These are phyloP conservation scores for Digitaria exilis DNA, from an alignment of 202 grass and related monocot genomes.

Conservation along the genomic window DNA sequence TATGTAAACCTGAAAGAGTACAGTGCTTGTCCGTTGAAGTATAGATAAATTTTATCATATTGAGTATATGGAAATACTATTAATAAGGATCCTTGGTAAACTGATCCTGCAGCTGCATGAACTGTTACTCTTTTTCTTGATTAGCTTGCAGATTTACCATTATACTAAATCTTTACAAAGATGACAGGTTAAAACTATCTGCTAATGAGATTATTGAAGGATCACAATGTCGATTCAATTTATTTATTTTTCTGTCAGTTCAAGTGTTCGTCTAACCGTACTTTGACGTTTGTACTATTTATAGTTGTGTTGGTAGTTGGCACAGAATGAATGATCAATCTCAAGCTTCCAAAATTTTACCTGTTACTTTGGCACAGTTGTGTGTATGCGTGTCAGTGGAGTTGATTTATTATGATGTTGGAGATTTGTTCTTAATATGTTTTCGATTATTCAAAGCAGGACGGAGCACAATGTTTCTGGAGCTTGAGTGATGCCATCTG, in stretches of 20 bases:
- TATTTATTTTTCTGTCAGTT: not conserved
- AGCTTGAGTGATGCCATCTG: constrained; percentile 31
- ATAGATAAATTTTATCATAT: not conserved
- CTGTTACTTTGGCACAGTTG: constrained; percentile 11
- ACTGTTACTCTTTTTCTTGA: not conserved
- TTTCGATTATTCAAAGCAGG: not conserved
- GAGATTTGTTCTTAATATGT: not conserved
- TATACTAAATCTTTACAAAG: not conserved
- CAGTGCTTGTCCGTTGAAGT: not conserved
- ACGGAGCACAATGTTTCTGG: constrained; percentile 21
- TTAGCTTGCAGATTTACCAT: not conserved
- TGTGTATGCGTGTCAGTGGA: not conserved
- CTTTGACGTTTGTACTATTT: not conserved
- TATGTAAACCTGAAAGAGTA: constrained; percentile 7
- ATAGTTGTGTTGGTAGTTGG: not conserved
- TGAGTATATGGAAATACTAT: not conserved
- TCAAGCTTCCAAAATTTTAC: not conserved
- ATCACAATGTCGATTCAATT: not conserved
- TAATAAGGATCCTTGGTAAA: not conserved
- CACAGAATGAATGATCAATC: not conserved
- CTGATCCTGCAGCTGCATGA: not conserved
- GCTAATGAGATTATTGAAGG: not conserved
- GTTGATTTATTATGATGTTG: not conserved
- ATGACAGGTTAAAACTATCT: not conserved
- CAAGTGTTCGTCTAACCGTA: not conserved